Evolutionary conservation across 306 rosid species (phyloP), one percentile per base, ranked within the genome.

Genomic region (Lathyrus oleraceus): DNA sequence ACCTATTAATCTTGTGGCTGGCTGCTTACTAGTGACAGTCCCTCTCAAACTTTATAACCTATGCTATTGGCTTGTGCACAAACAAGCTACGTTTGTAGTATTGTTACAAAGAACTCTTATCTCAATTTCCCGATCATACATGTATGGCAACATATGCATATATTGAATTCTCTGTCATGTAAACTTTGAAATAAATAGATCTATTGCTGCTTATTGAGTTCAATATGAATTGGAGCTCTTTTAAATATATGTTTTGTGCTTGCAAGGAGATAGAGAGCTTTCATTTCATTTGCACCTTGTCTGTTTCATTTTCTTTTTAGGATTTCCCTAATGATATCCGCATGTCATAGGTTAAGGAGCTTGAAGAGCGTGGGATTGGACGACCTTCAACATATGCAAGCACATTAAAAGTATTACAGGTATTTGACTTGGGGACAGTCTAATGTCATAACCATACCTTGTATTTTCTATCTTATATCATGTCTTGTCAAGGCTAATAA

Each of bases 341-440:
- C 67, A 58, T 61, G 36, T 59, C 54, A 66, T 80, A 94, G 99
- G 92, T 94, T 75, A 91, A 91, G 91, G 91, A 82, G 84, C 82
- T 94, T 65, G 99, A 94, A 88, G 99, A 94, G 87, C 96, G 91
- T 70, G 99, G 99, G 48, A 94, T 94, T 73, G 97, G 99, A 75
- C 89, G 99, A 79, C 99, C 99, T 59, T 94, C 99, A 5, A 94
- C 99, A 32, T 94, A 94, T 86, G 97, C 96, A 40, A 52, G 80
- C 75, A 94, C 92, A 44, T 39, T 95, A 72, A 95, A 83, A 83
- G 99, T 95, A 61, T 85, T 95, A 76, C 82, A 86, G 97, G 99
- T 87, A 83, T 19, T 17, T 77, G 65, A 68, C 39, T n/a, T 57
- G 51, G 45, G 74, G 78, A 77, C 61, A 11, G 39, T 76, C 56